Evolutionary conservation across 495 filamentous ascomycete genomes (phyloP).

Genomic region (Schizothecium vesticola): DNA sequence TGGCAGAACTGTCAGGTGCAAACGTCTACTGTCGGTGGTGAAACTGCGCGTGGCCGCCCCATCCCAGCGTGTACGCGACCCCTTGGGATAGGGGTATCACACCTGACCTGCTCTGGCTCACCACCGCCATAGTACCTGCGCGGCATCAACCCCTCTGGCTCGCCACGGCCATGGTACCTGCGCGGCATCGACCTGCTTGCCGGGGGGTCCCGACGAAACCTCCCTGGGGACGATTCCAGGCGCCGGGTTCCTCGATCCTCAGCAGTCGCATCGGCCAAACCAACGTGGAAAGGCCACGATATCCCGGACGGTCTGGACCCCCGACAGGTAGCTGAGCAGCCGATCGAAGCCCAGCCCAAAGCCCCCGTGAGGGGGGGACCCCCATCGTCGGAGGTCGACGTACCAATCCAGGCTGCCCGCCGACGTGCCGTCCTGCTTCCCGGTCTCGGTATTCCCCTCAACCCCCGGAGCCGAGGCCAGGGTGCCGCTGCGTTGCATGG

Average conservation of each 20-base stretch:
- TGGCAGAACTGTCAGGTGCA: slow-evolving; percentile 11
- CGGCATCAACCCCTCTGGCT: no score
- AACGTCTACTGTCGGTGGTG: not conserved
- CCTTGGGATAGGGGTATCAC: not conserved
- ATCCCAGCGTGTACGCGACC: not conserved
- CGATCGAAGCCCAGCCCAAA: slow-evolving; percentile 95
- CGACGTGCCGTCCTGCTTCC: not conserved
- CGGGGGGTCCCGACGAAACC: slow-evolving; percentile 31
- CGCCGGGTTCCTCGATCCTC: slow-evolving; percentile 19
- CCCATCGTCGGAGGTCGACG: slow-evolving; percentile 87
- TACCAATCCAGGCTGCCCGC: slow-evolving; percentile 73
- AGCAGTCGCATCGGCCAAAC: slow-evolving; percentile 89
- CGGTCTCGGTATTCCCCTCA: not conserved
- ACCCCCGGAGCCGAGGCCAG: slow-evolving; percentile 9
- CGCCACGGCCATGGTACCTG: not conserved
- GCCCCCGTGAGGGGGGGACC: slow-evolving; percentile 90
- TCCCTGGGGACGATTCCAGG: slow-evolving; percentile 14
- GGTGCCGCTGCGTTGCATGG: slow-evolving; percentile 52
- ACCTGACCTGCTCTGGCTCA: not conserved
- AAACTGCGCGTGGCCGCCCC: not conserved
- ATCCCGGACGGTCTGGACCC: slow-evolving; percentile 79
- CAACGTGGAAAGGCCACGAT: slow-evolving; percentile 85
- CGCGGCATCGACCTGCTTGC: not conserved
- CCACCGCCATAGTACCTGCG: not conserved
- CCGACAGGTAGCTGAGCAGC: slow-evolving; percentile 77